Evolutionary conservation across 2,329 filamentous ascomycete genomes (phyloP).

Genomic region (Fusarium nodosum): DNA sequence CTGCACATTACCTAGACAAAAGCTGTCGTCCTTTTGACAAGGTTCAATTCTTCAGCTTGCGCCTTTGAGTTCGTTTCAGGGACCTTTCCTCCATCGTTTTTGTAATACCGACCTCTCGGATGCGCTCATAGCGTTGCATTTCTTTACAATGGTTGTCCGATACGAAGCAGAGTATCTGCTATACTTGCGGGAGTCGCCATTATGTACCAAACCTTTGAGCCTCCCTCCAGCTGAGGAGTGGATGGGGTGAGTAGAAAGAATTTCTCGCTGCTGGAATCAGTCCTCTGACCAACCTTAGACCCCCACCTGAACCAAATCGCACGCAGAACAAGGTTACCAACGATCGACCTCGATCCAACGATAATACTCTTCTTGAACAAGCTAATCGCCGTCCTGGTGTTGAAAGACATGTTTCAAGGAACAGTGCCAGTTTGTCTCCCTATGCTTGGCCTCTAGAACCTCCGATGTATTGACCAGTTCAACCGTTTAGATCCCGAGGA

Average conservation of each 20-base stretch:
- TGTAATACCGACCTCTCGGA: constrained; percentile 50
- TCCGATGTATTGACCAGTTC: constrained; percentile 31
- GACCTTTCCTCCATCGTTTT: constrained; percentile 18
- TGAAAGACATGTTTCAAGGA: constrained; percentile 69
- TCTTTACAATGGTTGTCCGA: constrained; percentile 66
- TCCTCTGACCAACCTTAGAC: constrained; percentile 53
- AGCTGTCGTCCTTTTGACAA: constrained; percentile 3
- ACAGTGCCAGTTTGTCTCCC: constrained; percentile 66
- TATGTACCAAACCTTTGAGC: constrained; percentile 82
- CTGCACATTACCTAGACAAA: neutral
- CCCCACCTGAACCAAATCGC: constrained; percentile 62
- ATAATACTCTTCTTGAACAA: constrained; percentile 62
- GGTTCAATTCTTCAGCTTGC: neutral
- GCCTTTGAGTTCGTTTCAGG: neutral
- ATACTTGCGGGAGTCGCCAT: constrained; percentile 81
- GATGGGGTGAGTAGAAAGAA: constrained; percentile 81
- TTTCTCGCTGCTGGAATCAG: constrained; percentile 24
- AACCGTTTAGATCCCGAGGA: constrained; percentile 75
- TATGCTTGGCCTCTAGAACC: neutral
- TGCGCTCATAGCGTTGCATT: constrained; percentile 55
- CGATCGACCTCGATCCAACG: constrained; percentile 62
- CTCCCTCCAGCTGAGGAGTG: constrained; percentile 91
- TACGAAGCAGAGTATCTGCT: constrained; percentile 85
- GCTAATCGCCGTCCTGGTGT: constrained; percentile 65
- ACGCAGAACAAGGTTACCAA: constrained; percentile 60